These are phyloP conservation scores for Excoecaria cochinchinensis DNA, from an alignment of 345 rosid species.

Conservation along the genomic window DNA sequence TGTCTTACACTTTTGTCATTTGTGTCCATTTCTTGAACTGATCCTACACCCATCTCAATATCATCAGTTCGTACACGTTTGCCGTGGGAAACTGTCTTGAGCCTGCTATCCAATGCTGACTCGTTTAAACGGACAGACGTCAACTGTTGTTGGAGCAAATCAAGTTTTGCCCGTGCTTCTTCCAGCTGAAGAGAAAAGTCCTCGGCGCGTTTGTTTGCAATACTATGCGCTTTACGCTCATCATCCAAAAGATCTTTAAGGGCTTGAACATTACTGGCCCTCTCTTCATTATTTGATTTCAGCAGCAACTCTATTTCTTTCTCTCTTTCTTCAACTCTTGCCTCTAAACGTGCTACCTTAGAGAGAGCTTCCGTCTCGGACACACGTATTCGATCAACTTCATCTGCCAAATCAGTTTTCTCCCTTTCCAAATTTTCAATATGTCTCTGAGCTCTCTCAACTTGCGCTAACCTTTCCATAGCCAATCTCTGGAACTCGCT, in stretches of 20 bases:
- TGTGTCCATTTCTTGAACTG: conserved; percentile 52
- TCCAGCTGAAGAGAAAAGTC: conserved; percentile 79
- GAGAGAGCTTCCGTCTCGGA: conserved; percentile 75
- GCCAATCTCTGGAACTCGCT: conserved; percentile 73
- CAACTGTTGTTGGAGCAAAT: conserved; percentile 73
- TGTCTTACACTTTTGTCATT: conserved; percentile 44
- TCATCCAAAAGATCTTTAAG: conserved; percentile 78
- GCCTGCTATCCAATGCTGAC: conserved; percentile 77
- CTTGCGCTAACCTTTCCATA: conserved; percentile 82
- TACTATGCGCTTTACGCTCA: conserved; percentile 77
- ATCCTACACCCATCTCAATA: conserved; percentile 60
- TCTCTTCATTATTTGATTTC: conserved; percentile 71
- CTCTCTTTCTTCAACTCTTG: conserved; percentile 89
- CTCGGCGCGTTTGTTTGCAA: conserved; percentile 73
- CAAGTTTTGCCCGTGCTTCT: conserved; percentile 79
- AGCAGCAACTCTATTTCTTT: conserved; percentile 83
- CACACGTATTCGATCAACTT: conserved; percentile 51
- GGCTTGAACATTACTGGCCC: conserved; percentile 72
- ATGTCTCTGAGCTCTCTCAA: conserved; percentile 80
- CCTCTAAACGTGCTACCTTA: conserved; percentile 66
- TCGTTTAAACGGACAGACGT: conserved; percentile 82
- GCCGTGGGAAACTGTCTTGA: conserved; percentile 67
- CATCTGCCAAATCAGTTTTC: conserved; percentile 58
- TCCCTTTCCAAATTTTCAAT: conserved; percentile 78
- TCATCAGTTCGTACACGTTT: conserved; percentile 68